Conservation (phyloP, 306 rosid genomes). For the Cucurbita moschata region DNA sequence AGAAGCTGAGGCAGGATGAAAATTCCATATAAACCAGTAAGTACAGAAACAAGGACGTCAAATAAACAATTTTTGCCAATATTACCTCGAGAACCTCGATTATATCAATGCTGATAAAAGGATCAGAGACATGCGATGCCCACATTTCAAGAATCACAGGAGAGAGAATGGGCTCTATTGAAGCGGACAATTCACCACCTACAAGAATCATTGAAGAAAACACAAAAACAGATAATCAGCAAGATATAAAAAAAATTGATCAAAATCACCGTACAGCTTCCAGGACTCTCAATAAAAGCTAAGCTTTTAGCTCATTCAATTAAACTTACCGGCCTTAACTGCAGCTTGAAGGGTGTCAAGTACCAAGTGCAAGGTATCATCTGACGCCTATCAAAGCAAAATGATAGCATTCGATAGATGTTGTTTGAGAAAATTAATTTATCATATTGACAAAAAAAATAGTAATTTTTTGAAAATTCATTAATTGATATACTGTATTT, state of each 20-base stretch:
- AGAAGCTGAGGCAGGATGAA: background rate
- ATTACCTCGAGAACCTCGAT: constrained; percentile 91
- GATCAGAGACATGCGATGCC: constrained; percentile 81
- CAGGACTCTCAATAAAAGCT: background rate
- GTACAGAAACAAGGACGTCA: background rate
- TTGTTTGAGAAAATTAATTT: background rate
- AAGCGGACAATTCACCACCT: constrained; percentile 51
- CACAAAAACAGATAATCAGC: constrained; percentile 9
- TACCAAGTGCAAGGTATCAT: constrained; percentile 79
- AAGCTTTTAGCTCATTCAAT: background rate
- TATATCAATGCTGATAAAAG: constrained; percentile 83
- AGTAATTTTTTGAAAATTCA: background rate
- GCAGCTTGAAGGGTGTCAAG: constrained; percentile 80
- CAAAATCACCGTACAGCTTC: background rate
- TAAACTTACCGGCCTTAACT: constrained; percentile 51
- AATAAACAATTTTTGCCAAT: constrained; percentile 11
- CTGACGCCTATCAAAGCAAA: constrained; percentile 60
- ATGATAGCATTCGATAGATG: constrained; percentile 11
- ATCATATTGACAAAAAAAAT: background rate
- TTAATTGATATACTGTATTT: background rate
- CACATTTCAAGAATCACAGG: constrained; percentile 74
- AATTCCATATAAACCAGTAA: background rate
- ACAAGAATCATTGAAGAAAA: constrained; percentile 9
- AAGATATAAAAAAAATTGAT: background rate
- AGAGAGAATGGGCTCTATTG: constrained; percentile 59